Evolutionary conservation across 1,284 basidiomycete species (phyloP).

Genomic region (Puccinia horiana): DNA sequence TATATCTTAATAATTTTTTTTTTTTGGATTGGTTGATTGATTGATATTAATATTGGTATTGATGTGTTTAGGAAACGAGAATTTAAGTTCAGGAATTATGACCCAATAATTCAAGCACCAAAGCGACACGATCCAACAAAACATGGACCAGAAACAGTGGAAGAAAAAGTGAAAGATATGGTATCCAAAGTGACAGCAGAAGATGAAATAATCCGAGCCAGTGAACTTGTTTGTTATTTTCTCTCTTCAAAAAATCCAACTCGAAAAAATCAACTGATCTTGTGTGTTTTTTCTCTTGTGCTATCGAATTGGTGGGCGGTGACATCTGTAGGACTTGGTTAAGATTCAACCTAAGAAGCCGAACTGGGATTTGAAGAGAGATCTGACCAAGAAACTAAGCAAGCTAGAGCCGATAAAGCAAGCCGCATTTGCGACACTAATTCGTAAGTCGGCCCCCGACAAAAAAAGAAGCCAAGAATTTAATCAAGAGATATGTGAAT

Average conservation of each 20-base stretch:
- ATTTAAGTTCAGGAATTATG: slow-evolving; percentile 46
- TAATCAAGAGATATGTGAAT: no score
- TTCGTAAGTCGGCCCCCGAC: slow-evolving; percentile 26
- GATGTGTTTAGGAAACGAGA: slow-evolving; percentile 29
- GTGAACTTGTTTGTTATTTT: slow-evolving; percentile 30
- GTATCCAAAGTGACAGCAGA: slow-evolving; percentile 32
- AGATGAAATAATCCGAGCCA: slow-evolving; percentile 28
- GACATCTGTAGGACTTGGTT: slow-evolving; percentile 36
- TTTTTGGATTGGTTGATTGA: no score
- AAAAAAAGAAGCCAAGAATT: no score
- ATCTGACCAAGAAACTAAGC: slow-evolving; percentile 40
- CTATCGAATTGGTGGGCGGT: no score
- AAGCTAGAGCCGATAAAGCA: slow-evolving; percentile 41
- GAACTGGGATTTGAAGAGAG: slow-evolving; percentile 49
- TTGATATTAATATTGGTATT: not conserved
- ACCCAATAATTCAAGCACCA: slow-evolving; percentile 36
- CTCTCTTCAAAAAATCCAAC: no score
- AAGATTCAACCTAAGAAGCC: slow-evolving; percentile 49
- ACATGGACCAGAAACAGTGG: slow-evolving; percentile 31
- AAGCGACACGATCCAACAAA: slow-evolving; percentile 5
- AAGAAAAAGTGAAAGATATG: slow-evolving; percentile 44
- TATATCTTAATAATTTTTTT: no score
- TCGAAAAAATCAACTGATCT: not conserved
- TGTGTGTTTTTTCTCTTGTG: not conserved
- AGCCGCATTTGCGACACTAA: slow-evolving; percentile 39